phyloP scores from a whole-genome alignment of 768 basidiomycete genomes.

The Podaxis mareebaensis region DNA sequence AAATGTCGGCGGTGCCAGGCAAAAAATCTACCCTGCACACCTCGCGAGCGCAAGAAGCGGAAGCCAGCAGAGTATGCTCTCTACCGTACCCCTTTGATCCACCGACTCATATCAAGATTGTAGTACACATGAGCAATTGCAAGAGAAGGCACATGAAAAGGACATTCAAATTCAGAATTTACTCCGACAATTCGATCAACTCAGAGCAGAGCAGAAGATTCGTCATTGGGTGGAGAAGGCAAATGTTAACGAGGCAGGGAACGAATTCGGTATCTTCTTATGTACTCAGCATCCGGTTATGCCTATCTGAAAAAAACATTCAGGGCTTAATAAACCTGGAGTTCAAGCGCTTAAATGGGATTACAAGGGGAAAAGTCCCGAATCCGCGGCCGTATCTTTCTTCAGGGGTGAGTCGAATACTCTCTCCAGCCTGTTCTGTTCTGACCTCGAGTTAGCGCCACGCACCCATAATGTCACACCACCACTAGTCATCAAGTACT shows the following conservation, averaged over 20 bases:
- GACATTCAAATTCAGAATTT: constrained; percentile 46
- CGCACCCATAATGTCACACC: constrained; percentile 26
- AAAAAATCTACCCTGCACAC: constrained; percentile 45
- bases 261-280: constrained; percentile 4
- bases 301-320: background rate
- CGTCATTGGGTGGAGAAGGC: constrained; percentile 40
- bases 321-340: background rate
- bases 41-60: constrained; percentile 54
- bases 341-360: constrained; percentile 21
- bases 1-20: constrained; percentile 50
- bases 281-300: background rate
- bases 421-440: background rate
- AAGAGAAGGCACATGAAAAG: constrained; percentile 44
- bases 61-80: constrained; percentile 53
- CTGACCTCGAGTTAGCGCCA: constrained; percentile 18
- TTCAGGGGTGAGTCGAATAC: constrained; percentile 33
- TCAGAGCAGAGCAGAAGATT: constrained; percentile 41
- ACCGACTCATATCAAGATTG: background rate
- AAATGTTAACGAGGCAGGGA: constrained; percentile 21
- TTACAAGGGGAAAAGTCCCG: constrained; percentile 35
- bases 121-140: constrained; percentile 57
- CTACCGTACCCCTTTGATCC: background rate
- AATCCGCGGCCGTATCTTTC: constrained; percentile 34
- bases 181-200: constrained; percentile 44
- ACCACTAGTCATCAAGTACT: constrained; percentile 49